Base-by-base conservation (phyloP, 2,329 filamentous ascomycete genomes). In the Diaporthe longicolla region DNA sequence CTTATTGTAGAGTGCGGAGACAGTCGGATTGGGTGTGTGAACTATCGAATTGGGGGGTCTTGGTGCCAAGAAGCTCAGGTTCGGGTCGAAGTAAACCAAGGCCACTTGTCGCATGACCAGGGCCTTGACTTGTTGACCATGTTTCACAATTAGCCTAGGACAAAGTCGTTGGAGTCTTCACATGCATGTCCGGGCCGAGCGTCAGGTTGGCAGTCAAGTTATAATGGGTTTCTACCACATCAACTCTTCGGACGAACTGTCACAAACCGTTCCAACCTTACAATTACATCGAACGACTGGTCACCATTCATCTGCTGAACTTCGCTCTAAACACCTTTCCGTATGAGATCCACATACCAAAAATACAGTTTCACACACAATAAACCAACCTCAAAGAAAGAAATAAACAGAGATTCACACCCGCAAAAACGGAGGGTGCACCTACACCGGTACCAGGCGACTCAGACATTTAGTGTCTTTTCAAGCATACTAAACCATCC, bases 11-110 rank as follows among this genome's bases (percentile, higher is more conserved):
- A 65, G 19, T n/a, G n/a, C 24, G 24, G 24, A 65, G 26, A 32
- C 24, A n/a, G 40, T 10, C 43, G 40, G 32, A 65, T 65, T 48
- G 59, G 21, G 15, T 63, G 45, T 43, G 19, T 40, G 24, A 26
- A 43, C 40, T 19, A 43, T 43, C 58, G 15, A 32, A 65, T 65
- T 40, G 10, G 59, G n/a, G 40, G 40, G 17, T 17, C 11, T 32
- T 6, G 40, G 24, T 17, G 59, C 59, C 59, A 65, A 65, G 59
- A 65, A 26, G 40, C 40, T n/a, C 10, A 63, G 24, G 13, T 63
- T 63, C 40, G 37, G 59, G 59, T 48, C 40, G 59, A 48, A 32
- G 43, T 48, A 9, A 26, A 45, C 57, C 58, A 63, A 63, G 24
- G 15, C 58, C 37, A 63, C 24, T 45, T 24, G 9, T 45, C 58